Conservation (phyloP, 2,329 filamentous ascomycete genomes). For the Trichoderma simmonsii region DNA sequence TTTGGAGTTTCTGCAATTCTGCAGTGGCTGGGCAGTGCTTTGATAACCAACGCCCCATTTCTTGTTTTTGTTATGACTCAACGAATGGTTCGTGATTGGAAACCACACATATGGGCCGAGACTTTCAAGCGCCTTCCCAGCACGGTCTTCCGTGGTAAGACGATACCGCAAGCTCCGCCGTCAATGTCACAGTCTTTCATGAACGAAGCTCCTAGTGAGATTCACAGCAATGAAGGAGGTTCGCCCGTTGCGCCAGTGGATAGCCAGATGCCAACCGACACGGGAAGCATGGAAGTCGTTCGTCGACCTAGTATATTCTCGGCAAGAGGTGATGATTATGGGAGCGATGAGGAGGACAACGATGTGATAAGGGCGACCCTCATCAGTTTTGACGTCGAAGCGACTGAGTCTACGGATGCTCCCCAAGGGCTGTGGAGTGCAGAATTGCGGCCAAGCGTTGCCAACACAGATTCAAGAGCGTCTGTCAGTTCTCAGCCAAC, state of each 20-base stretch:
- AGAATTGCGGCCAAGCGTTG: conserved; percentile 52
- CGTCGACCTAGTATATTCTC: conserved; percentile 48
- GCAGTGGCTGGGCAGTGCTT: conserved; percentile 42
- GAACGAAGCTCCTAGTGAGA: conserved; percentile 7
- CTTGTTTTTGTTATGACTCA: conserved; percentile 45
- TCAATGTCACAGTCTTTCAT: conserved; percentile 1
- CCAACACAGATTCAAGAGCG: conserved; percentile 29
- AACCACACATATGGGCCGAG: conserved; percentile 36
- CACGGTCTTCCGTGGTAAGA: conserved; percentile 32
- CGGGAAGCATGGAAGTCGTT: conserved; percentile 31
- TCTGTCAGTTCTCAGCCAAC: conserved; percentile 28
- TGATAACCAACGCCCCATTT: conserved; percentile 46
- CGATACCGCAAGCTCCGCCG: conserved; percentile 23
- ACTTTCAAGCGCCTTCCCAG: conserved; percentile 42
- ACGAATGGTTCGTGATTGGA: conserved; percentile 36
- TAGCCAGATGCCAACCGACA: conserved; percentile 28
- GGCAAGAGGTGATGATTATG: conserved; percentile 49
- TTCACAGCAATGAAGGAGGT: background rate
- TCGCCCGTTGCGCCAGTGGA: conserved; percentile 22
- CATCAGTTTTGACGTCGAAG: conserved; percentile 61
- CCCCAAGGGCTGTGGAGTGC: conserved; percentile 56
- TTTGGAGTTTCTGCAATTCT: conserved; percentile 39
- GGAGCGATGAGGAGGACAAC: conserved; percentile 55
- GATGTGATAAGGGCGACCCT: conserved; percentile 55
- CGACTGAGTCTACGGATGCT: conserved; percentile 50